These are phyloP conservation scores for Lichtheimia ornata DNA, from an alignment of 371 early-diverging fungal genomes.

Conservation along the genomic window DNA sequence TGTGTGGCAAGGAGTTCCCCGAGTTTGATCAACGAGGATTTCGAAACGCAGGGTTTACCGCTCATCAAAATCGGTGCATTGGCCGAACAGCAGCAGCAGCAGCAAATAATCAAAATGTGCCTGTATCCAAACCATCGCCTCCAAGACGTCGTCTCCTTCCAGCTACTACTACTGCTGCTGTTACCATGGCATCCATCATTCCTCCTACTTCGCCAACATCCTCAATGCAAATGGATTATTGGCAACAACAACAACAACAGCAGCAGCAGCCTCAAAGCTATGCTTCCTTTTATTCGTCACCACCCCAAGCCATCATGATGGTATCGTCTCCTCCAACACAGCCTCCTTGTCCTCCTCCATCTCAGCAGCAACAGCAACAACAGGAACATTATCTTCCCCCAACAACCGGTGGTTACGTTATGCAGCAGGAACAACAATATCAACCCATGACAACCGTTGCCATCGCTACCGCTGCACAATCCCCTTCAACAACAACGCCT, in stretches of 20 bases:
- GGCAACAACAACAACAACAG: no score
- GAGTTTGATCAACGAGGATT: conserved; percentile 45
- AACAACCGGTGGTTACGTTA: background rate
- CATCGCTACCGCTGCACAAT: background rate
- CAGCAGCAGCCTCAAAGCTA: background rate
- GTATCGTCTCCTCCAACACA: background rate
- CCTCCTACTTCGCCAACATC: background rate
- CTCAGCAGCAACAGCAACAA: background rate
- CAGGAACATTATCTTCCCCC: background rate
- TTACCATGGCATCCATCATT: no score
- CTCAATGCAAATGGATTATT: background rate
- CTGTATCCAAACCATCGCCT: background rate
- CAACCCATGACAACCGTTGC: background rate
- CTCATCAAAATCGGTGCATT: conserved; percentile 41
- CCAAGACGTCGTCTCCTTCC: conserved; percentile 11
- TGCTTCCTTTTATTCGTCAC: background rate
- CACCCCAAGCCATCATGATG: background rate
- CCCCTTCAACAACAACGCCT: background rate
- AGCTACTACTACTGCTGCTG: background rate
- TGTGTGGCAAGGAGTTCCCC: conserved; percentile 35
- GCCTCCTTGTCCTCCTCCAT: background rate
- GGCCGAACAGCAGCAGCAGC: conserved; percentile 7
- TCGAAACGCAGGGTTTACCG: conserved; percentile 41
- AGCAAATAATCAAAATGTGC: background rate
- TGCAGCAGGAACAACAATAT: background rate